Evolutionary conservation across 164 flowering plant species (phyloP), one percentile per base, ranked within the genome.

Genomic region (Buxus sempervirens): DNA sequence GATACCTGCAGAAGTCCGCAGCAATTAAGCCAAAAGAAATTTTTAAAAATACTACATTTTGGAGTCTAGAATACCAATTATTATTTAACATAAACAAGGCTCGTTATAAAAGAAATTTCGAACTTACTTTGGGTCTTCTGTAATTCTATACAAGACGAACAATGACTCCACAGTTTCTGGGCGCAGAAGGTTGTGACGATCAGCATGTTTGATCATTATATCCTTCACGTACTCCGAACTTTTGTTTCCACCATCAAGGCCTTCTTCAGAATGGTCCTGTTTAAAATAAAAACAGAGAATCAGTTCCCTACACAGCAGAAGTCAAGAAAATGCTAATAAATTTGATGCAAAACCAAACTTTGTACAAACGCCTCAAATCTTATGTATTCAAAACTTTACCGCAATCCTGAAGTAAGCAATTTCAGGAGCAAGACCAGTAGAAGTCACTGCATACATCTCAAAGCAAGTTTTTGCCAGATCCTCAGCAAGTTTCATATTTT

Each of bases 361-460:
- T 58, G 5, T 58, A 5, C 61, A 27, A 4, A 27, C 16, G 1
- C 36, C 19, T 58, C 36, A 26, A n/a, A 42, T 61, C 62, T 54
- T 20, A 63, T 14, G 49, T 49, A 22, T 57, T 58, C 5, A 16
- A 41, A 10, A 19, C 3, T 4, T 68, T 54, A 95, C 98, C 91
- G 88, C 85, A 42, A 79, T 69, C 64, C 86, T 88, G 76, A 95
- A 92, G 81, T 95, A 89, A 60, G 89, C 91, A 68, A 92, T 92
- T 88, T 95, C 99, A 54, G 99, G 96, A 76, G 99, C 91, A 77
- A 95, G 91, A 71, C 99, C 99, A 56, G 99, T 92, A 42, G 99
- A 79, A 51, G 99, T 95, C 70, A 87, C 95, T 28, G 89, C 70
- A 76, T 95, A 92, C 91, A 89, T 90, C 80, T 89, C 89, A 76